Evolutionary conservation across 768 basidiomycete genomes (phyloP).

Genomic region (Russula dissimulans): DNA sequence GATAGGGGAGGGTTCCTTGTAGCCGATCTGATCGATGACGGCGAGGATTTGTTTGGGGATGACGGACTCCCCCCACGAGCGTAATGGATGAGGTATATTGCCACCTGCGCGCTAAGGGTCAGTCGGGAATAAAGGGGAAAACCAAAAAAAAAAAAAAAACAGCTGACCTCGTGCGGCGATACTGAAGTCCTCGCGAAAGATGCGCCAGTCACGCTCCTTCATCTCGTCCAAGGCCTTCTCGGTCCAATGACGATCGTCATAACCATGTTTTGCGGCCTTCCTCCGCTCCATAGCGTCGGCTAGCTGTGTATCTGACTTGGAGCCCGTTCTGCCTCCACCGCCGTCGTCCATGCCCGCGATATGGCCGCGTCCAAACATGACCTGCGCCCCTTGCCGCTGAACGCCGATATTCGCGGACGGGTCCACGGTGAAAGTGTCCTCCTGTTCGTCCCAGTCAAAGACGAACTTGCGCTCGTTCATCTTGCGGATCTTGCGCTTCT

Average conservation of each 20-base stretch:
- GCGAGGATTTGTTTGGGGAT: conserved; percentile 75
- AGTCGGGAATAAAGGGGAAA: background rate
- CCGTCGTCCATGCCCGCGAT: conserved; percentile 84
- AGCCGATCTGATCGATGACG: conserved; percentile 85
- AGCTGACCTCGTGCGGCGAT: conserved; percentile 80
- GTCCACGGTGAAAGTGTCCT: conserved; percentile 82
- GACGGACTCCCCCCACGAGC: conserved; percentile 82
- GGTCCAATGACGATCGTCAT: conserved; percentile 96
- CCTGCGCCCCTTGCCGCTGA: conserved; percentile 71
- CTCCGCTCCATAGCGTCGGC: conserved; percentile 79
- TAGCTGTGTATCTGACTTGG: conserved; percentile 39
- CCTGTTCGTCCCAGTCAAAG: conserved; percentile 98
- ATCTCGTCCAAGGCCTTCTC: conserved; percentile 89
- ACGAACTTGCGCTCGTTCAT: conserved; percentile 96
- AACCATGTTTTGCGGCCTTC: conserved; percentile 67
- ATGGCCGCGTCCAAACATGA: conserved; percentile 82
- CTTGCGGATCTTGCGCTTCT: conserved; percentile 90
- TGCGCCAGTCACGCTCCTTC: conserved; percentile 98
- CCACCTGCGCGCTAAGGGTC: conserved; percentile 49
- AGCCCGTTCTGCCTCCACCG: conserved; percentile 30
- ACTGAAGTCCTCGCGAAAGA: conserved; percentile 97
- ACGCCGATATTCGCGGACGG: conserved; percentile 62
- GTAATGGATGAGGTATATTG: conserved; percentile 84
- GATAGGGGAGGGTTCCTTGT: conserved; percentile 95
- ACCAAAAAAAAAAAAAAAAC: background rate